Base-by-base conservation (phyloP, 495 filamentous ascomycete genomes). In the Gamarada debralockiae region DNA sequence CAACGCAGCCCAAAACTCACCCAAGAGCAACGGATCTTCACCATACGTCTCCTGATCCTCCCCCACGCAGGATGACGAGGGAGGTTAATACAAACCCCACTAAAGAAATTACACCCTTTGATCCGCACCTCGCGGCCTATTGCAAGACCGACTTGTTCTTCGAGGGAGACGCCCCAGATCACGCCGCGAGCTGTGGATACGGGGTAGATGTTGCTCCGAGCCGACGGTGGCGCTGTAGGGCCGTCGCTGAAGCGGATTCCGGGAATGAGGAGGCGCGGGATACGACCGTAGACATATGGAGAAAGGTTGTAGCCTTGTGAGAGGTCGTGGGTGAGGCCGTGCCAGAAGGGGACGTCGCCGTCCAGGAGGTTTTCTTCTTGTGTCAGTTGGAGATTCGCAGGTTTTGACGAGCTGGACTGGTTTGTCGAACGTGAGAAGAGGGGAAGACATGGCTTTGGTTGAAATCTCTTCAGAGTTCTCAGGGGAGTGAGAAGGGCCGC, bases 41-140 rank as follows among this genome's bases (percentile, higher is more conserved):
- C 69, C 62, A 48, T 89, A 83, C 0, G 83, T 86, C 68, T 91
- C 87, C 56, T 89, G 90, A 83, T 83, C 50, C 87, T 77, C 5
- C 87, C 87, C 9, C 86, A 86, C 0, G 89, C 74, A 4, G 87
- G 87, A 0, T 79, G 79, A 21, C 87, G 77, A 53, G 89, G 86
- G 59, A 83, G 83, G 63, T 85, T 85, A 61, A 64, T 38, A 40
- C 49, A 64, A 15, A 53, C 55, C 15, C 61, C 44, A 13, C 22
- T 54, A 40, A 58, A 47, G 15, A 27, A 41, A 25, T 58, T 61
- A 2, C 54, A 54, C 0, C 54, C 55, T 14, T 61, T 41, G 0
- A 54, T 58, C 15, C 44, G 38, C 13, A 50, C 58, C 31, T 64
- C 61, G 0, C 25, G 47, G 1, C 61, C 61, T 17, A 64, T 64